Evolutionary conservation across 2,329 filamentous ascomycete species (phyloP), one percentile per base, ranked within the genome.

Genomic region (Taxawa tesnikishii): DNA sequence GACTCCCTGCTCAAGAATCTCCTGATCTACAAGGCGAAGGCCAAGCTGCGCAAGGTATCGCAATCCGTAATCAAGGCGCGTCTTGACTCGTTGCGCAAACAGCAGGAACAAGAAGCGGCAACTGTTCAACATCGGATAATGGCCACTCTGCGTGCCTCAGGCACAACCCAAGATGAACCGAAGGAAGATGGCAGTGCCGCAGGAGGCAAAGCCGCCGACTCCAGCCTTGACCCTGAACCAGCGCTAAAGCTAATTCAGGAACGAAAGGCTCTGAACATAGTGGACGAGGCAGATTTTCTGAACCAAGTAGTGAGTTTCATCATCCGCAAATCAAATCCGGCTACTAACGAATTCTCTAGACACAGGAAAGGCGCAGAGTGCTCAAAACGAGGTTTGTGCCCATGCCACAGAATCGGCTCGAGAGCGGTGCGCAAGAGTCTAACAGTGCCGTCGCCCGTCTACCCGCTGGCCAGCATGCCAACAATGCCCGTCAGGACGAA

Each of bases 21-120:
- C 40, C 67, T 81, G 5, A 75, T 94, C 1, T 94, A 83, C 76
- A 96, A 96, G 60, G 84, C 90, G 19, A 85, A 83, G 54, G 84
- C 85, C 2, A 84, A 79, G 53, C 60, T 98, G 32, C 76, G 75
- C 43, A 77, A 73, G 39, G 76, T 94, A 11, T 87, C 79, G 43
- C 75, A 83, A 42, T 73, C 73, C 9, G 81, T 94, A 39, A 70
- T 80, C 40, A 72, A 75, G 35, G 77, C 73, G 43, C 74, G 83
- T 18, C 62, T 82, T 30, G 68, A 76, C 28, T 65, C 71, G 32
- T 58, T 93, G 39, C 70, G 71, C 40, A 71, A 72, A 41, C 68
- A 77, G 40, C 75, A 88, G 49, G 68, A 70, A 9, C 72, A 76
- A 38, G 77, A 79, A 51, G 82, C 82, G 25, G 58, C 67, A 37